Conservation (phyloP, 163 green algal genomes). For the Prototheca wickerhamii region DNA sequence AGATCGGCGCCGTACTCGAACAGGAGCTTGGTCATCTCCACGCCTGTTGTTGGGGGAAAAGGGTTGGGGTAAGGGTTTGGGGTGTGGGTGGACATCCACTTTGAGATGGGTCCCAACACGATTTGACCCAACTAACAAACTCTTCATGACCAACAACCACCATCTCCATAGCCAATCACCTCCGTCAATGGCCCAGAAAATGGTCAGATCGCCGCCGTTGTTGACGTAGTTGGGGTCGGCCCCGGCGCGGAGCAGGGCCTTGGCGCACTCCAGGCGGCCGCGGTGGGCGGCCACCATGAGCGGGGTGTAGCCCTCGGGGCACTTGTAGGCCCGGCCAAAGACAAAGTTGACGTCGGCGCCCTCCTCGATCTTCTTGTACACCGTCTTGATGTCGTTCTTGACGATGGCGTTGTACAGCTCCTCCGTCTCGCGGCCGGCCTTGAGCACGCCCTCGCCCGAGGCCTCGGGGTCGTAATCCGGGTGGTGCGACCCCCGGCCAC, state of each 20-base stretch:
- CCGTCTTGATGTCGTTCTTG: conserved; percentile 39
- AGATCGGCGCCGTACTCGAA: conserved; percentile 71
- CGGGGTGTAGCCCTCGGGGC: conserved; percentile 78
- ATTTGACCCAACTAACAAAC: neutral
- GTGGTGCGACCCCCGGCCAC: conserved; percentile 66
- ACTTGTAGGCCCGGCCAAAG: conserved; percentile 69
- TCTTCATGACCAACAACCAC: neutral
- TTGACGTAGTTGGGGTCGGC: conserved; percentile 90
- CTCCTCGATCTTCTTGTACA: conserved; percentile 83
- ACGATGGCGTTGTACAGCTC: conserved; percentile 88
- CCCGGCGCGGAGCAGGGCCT: conserved; percentile 77
- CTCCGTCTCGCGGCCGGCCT: conserved; percentile 60
- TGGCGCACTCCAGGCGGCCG: conserved; percentile 63
- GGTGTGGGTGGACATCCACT: neutral
- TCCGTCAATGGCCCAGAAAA: conserved; percentile 95
- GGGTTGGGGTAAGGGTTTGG: neutral
- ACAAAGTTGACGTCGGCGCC: conserved; percentile 91
- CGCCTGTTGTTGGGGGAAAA: conserved; percentile 22
- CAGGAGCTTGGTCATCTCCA: conserved; percentile 81
- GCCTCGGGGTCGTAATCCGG: conserved; percentile 80
- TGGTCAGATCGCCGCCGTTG: conserved; percentile 55
- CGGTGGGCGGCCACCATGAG: conserved; percentile 82
- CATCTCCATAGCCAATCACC: conserved; percentile 15
- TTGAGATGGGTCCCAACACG: neutral
- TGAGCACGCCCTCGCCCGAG: conserved; percentile 49